Conservation (phyloP, 495 filamentous ascomycete species). For the Penicillium steckii region DNA sequence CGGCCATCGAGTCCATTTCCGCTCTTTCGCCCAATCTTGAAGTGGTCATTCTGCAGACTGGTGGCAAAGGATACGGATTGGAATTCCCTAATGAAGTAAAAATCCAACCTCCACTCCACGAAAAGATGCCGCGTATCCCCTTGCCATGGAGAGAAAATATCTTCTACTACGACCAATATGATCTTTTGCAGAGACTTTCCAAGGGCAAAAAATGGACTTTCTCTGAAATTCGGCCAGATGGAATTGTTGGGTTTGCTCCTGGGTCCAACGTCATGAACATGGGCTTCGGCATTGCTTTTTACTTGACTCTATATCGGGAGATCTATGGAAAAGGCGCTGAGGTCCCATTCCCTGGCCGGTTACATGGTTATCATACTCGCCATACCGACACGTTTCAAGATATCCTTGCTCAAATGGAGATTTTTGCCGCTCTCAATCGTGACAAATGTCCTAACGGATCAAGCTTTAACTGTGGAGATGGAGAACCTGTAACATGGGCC, state of each 20-base stretch:
- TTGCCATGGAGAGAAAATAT: slow-evolving; percentile 34
- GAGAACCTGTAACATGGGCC: slow-evolving; percentile 27
- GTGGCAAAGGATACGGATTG: slow-evolving; percentile 43
- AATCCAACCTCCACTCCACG: slow-evolving; percentile 31
- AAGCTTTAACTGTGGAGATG: slow-evolving; percentile 37
- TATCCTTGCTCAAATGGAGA: slow-evolving; percentile 34
- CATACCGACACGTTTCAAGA: slow-evolving; percentile 38
- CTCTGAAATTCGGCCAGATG: slow-evolving; percentile 43
- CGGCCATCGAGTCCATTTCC: slow-evolving; percentile 17
- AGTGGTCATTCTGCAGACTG: slow-evolving; percentile 37
- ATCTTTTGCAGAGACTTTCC: slow-evolving; percentile 29
- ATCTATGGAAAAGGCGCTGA: slow-evolving; percentile 19
- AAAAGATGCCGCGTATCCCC: slow-evolving; percentile 38
- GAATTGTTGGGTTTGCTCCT: slow-evolving; percentile 43
- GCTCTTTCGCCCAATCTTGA: slow-evolving; percentile 25
- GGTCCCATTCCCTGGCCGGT: slow-evolving; percentile 34
- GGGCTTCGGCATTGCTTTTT: slow-evolving; percentile 37
- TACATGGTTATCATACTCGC: slow-evolving; percentile 15
- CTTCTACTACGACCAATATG: slow-evolving; percentile 47
- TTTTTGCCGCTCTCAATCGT: slow-evolving; percentile 29
- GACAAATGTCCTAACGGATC: slow-evolving; percentile 14
- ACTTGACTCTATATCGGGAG: slow-evolving; percentile 29
- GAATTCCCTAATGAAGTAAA: slow-evolving; percentile 31
- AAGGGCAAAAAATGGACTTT: slow-evolving; percentile 36
- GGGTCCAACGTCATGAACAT: slow-evolving; percentile 41